Conservation (phyloP, 2,329 filamentous ascomycete species). For the Aspergillus versicolor region DNA sequence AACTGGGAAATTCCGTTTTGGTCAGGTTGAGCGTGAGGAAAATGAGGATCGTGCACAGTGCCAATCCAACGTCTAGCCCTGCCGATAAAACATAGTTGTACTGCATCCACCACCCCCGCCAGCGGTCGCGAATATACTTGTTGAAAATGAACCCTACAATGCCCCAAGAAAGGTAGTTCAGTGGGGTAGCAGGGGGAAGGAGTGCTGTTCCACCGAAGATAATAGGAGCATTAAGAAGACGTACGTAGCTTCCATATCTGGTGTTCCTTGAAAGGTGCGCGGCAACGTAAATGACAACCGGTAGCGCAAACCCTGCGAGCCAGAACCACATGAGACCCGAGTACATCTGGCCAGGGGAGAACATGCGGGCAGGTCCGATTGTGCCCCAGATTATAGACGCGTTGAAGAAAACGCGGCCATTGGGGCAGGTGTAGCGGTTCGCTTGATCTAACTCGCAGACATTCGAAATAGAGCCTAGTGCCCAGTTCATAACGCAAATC, state of each 20-base stretch:
- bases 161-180: constrained; percentile 71
- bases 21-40: constrained; percentile 68
- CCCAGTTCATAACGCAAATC: constrained; percentile 48
- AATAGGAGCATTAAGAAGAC: constrained; percentile 67
- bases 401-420: constrained; percentile 63
- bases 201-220: constrained; percentile 65
- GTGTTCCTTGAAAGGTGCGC: constrained; percentile 46
- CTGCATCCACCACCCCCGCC: constrained; percentile 72
- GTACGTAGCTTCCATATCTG: constrained; percentile 59
- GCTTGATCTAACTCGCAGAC: constrained; percentile 62
- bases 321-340: constrained; percentile 68
- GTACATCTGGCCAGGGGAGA: constrained; percentile 63
- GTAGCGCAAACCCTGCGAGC: constrained; percentile 63
- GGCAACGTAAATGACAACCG: constrained; percentile 61
- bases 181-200: constrained; percentile 68
- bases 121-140: constrained; percentile 63
- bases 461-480: constrained; percentile 56
- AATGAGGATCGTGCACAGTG: constrained; percentile 65
- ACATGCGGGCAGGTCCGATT: constrained; percentile 70
- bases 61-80: constrained; percentile 67
- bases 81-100: constrained; percentile 77
- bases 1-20: constrained; percentile 54
- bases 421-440: constrained; percentile 60
- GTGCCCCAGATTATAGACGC: constrained; percentile 71
- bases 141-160: constrained; percentile 68